A percentile compares a stretch with the other conserved stretches of the same genome.
Evolutionary conservation across 2,329 filamentous ascomycete genomes (phyloP).

Genomic region (Myriosclerotinia scirpicola): DNA sequence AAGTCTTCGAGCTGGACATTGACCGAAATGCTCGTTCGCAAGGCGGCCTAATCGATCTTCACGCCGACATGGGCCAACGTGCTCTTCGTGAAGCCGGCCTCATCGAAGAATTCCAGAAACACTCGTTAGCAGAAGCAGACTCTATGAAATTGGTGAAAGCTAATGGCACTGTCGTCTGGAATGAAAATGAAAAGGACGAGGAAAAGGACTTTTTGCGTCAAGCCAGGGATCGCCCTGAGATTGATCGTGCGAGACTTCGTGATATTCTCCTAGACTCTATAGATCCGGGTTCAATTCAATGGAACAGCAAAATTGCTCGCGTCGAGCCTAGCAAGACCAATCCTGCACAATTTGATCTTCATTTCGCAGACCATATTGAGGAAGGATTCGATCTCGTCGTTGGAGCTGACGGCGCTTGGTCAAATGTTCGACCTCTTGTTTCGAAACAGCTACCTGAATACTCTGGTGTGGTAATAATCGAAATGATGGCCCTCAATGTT

Average conservation of each 20-base stretch:
- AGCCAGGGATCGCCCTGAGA: constrained; percentile 42
- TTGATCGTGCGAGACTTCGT: constrained; percentile 42
- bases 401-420: constrained; percentile 46
- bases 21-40: constrained; percentile 25
- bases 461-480: constrained; percentile 40
- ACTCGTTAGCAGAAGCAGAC: constrained; percentile 47
- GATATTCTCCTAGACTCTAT: constrained; percentile 42
- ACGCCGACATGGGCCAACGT: constrained; percentile 38
- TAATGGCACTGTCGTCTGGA: constrained; percentile 30
- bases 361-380: constrained; percentile 25
- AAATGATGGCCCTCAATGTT: constrained; percentile 39
- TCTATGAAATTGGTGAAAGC: constrained; percentile 43
- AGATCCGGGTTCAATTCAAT: constrained; percentile 42
- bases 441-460: constrained; percentile 42
- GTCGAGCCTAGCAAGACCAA: constrained; percentile 21
- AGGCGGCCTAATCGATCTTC: constrained; percentile 52
- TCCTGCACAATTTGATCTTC: constrained; percentile 27
- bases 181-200: constrained; percentile 26
- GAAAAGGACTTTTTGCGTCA: constrained; percentile 11
- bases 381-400: constrained; percentile 43
- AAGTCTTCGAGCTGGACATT: constrained; percentile 41
- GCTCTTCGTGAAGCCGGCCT: constrained; percentile 41
- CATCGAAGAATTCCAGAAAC: constrained; percentile 37
- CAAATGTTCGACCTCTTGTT: constrained; percentile 41
- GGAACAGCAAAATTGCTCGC: constrained; percentile 42